Evolutionary conservation across 2,329 filamentous ascomycete genomes (phyloP), one percentile per base, ranked within the genome.

Genomic region (Byssothecium circinans): DNA sequence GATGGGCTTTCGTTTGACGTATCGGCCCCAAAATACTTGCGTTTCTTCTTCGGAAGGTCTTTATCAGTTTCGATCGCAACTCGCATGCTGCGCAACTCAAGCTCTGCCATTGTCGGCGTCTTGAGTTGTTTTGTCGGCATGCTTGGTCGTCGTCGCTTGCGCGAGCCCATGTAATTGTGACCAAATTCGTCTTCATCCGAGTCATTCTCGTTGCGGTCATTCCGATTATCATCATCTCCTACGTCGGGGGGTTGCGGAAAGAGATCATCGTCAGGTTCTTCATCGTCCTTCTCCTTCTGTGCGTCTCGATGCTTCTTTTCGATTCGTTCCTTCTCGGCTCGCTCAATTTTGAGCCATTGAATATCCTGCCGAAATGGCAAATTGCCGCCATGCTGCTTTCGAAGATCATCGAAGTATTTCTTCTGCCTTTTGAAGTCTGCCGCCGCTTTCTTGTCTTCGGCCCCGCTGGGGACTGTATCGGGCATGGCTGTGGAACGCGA

Each of bases 41-140:
- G 29, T 15, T 19, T 49, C 41, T 15, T 47, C 40, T 65, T 67
- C 51, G 65, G 54, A 2, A 18, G 2, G 25, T 68, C 66, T 0
- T 39, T 39, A 5, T 41, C 19, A 11, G 60, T 64, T 8, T 70
- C 61, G 1, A 68, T 36, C 6, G 53, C 62, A 8, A 67, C 64
- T 5, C n/a, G 41, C 68, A 71, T n/a, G n/a, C n/a, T n/a, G n/a
- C n/a, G n/a, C n/a, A n/a, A n/a, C n/a, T n/a, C n/a, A n/a, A n/a
- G n/a, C n/a, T n/a, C 69, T 23, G 58, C 56, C 20, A 50, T 37
- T 0, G 61, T 69, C 64, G 4, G 60, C 60, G n/a, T 64, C 65
- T n/a, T 55, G 50, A 22, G 69, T 56, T 47, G 1, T n/a, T n/a
- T n/a, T n/a, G n/a, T n/a, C n/a, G n/a, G n/a, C n/a, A n/a, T n/a